Percentiles rank a stretch among this genome's conserved stretches.
phyloP scores from a whole-genome alignment of 805 yeast species.

The Ogataea polymorpha region DNA sequence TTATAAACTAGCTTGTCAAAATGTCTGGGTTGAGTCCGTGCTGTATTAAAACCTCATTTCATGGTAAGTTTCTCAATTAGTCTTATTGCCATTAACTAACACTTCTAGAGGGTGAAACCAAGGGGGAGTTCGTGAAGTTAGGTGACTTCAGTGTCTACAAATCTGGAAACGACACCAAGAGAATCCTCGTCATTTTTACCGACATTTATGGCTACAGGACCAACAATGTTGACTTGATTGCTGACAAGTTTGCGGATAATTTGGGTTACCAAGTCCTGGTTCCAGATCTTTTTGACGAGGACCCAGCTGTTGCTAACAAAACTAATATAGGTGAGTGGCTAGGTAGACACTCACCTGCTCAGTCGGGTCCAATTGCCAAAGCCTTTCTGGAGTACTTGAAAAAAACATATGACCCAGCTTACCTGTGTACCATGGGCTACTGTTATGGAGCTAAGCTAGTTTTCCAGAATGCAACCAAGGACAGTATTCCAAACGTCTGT shows the following conservation, averaged over 20 bases:
- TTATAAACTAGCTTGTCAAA: not conserved
- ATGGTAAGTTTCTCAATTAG: constrained; percentile 33
- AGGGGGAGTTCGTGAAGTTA: constrained; percentile 41
- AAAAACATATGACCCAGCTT: constrained; percentile 42
- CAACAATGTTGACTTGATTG: constrained; percentile 58
- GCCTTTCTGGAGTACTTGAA: constrained; percentile 45
- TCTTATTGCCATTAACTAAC: constrained; percentile 15
- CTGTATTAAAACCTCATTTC: constrained; percentile 12
- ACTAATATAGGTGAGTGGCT: constrained; percentile 44
- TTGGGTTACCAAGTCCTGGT: constrained; percentile 61
- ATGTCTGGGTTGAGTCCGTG: constrained; percentile 11
- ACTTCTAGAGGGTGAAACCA: constrained; percentile 35
- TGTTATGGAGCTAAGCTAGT: constrained; percentile 82
- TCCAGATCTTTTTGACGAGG: constrained; percentile 72
- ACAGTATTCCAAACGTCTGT: constrained; percentile 45
- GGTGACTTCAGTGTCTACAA: constrained; percentile 46
- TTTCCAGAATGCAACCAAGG: constrained; percentile 46
- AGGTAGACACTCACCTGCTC: constrained; percentile 33
- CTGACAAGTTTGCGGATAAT: constrained; percentile 58
- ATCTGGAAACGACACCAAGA: constrained; percentile 45
- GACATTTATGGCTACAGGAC: constrained; percentile 66
- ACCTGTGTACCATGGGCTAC: constrained; percentile 65
- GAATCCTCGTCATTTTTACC: constrained; percentile 59
- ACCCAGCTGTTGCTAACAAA: constrained; percentile 37
- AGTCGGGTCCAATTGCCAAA: constrained; percentile 46